These are phyloP conservation scores for Rubus idaeus DNA, from an alignment of 306 rosid species.

Conservation along the genomic window DNA sequence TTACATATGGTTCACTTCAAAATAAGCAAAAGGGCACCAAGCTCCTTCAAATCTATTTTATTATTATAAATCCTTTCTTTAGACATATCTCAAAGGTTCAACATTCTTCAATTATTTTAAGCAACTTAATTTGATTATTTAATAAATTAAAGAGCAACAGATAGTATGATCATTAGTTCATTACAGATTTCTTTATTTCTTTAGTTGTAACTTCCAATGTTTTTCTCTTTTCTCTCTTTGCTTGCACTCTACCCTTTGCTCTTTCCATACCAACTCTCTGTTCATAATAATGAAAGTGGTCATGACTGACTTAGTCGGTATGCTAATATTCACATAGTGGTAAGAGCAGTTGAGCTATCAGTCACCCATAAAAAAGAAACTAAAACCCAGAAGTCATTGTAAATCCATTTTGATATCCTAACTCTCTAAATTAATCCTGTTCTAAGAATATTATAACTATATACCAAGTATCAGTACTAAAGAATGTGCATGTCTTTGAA, in stretches of 20 bases:
- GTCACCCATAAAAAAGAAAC: not conserved
- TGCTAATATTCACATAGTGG: not conserved
- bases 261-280: constrained; percentile 2
- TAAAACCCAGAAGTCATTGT: not conserved
- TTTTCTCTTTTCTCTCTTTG: constrained; percentile 6
- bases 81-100: not conserved
- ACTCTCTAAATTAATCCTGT: not conserved
- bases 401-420: not conserved
- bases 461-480: not conserved
- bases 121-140: not conserved
- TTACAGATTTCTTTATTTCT: not conserved
- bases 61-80: not conserved
- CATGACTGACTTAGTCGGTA: not conserved
- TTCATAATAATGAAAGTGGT: constrained; percentile 2
- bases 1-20: constrained; percentile 13
- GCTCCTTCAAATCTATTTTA: not conserved
- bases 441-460: not conserved
- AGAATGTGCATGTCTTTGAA: not conserved
- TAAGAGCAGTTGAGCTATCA: not conserved
- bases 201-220: constrained; percentile 8
- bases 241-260: constrained; percentile 11
- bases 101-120: constrained; percentile 3
- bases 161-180: constrained; percentile 6
- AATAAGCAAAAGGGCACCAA: not conserved
- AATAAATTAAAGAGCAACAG: not conserved